Percentiles rank a stretch among this genome's conserved stretches.
phyloP scores from a whole-genome alignment of 192 early-diverging fungal genomes.

The Linderina pennispora region DNA sequence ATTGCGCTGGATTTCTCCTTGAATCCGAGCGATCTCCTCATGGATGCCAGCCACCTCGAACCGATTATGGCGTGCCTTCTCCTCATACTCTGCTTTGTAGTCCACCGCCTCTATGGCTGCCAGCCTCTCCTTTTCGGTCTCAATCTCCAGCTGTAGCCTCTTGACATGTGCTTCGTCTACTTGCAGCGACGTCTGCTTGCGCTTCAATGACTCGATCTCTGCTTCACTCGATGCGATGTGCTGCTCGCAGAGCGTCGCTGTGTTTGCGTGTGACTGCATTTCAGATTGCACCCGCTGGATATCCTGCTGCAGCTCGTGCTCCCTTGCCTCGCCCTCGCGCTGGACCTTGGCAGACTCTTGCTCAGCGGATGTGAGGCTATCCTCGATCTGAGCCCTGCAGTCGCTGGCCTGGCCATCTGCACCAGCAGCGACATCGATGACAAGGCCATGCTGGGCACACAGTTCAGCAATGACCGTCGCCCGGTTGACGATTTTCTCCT shows the following conservation, averaged over 20 bases:
- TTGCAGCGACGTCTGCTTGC: conserved; percentile 17
- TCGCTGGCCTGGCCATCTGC: conserved; percentile 9
- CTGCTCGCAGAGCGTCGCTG: conserved; percentile 12
- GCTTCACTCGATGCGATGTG: conserved; percentile 9
- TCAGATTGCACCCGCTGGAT: conserved; percentile 26
- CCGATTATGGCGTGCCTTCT: conserved; percentile 28
- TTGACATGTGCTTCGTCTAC: conserved; percentile 6
- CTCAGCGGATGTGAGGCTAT: conserved; percentile 44
- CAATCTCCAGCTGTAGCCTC: conserved; percentile 15
- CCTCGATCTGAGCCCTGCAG: conserved; percentile 9
- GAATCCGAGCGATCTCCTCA: conserved; percentile 29
- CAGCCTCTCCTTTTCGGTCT: conserved; percentile 18
- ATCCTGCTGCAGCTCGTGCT: conserved; percentile 20
- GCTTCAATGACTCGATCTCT: conserved; percentile 13
- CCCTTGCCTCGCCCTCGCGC: conserved; percentile 5
- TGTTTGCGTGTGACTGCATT: conserved; percentile 20
- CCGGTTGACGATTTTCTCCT: conserved; percentile 19
- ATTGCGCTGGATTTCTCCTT: conserved; percentile 53
- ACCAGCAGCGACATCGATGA: conserved; percentile 4
- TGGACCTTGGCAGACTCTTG: conserved; percentile 34
- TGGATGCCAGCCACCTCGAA: conserved; percentile 45
- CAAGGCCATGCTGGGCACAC: conserved; percentile 1
- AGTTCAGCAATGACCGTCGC: conserved; percentile 14
- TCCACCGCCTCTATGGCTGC: conserved; percentile 11
- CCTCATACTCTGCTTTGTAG: conserved; percentile 10